Evolutionary conservation across 306 rosid genomes (phyloP).

Genomic region (Ormosia semicastrata): DNA sequence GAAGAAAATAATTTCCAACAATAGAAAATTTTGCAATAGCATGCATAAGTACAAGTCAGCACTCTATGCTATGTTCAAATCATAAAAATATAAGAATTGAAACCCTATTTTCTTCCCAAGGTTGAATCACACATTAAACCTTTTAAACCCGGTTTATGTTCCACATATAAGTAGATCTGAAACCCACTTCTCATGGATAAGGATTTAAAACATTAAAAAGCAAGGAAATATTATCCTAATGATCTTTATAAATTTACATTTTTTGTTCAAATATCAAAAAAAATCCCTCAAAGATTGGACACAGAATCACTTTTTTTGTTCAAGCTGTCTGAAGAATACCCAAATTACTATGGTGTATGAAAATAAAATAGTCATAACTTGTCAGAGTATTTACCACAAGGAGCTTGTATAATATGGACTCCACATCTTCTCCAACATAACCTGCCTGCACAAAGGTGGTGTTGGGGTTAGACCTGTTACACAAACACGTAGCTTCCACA

Average conservation of each 20-base stretch:
- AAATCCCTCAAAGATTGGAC: not conserved
- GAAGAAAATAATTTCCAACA: not conserved
- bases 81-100: slow-evolving; percentile 11
- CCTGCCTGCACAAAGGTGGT: slow-evolving; percentile 74
- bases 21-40: not conserved
- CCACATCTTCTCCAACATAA: slow-evolving; percentile 99
- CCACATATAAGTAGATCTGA: not conserved
- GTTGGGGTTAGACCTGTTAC: slow-evolving; percentile 14
- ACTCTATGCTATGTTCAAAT: not conserved
- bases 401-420: slow-evolving; percentile 90
- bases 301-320: not conserved
- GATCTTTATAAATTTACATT: not conserved
- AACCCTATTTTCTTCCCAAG: slow-evolving; percentile 1
- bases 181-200: slow-evolving; percentile 3
- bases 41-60: not conserved
- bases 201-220: not conserved
- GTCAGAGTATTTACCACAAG: slow-evolving; percentile 58
- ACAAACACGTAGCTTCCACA: slow-evolving; percentile 7
- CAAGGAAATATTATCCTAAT: not conserved
- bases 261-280: slow-evolving; percentile 7
- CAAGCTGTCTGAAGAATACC: not conserved
- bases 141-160: not conserved
- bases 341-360: not conserved
- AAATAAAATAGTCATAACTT: slow-evolving; percentile 2
- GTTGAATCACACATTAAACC: not conserved